A percentile compares a stretch with the other conserved stretches of the same genome.
Evolutionary conservation across 495 filamentous ascomycete genomes (phyloP).

Genomic region (Aspergillus funiculosus): DNA sequence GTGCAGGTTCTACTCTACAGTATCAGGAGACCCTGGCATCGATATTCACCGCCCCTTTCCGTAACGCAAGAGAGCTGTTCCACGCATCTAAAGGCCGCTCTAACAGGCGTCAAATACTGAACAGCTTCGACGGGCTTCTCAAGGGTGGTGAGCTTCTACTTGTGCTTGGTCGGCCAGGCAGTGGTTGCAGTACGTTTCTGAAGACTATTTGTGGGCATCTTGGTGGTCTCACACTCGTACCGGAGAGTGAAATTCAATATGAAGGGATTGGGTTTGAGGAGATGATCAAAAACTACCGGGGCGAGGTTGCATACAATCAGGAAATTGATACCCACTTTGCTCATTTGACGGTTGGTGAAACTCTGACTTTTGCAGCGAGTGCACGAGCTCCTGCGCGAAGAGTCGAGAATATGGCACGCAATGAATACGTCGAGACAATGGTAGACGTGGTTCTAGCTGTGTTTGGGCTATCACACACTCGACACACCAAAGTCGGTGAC

Average conservation of each 20-base stretch:
- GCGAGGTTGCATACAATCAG: slow-evolving; percentile 57
- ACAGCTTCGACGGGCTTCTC: slow-evolving; percentile 32
- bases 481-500: slow-evolving; percentile 42
- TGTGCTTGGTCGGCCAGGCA: slow-evolving; percentile 40
- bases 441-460: slow-evolving; percentile 54
- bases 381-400: slow-evolving; percentile 1
- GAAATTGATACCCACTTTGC: slow-evolving; percentile 47
- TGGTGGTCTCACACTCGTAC: slow-evolving; percentile 31
- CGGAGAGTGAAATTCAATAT: slow-evolving; percentile 39
- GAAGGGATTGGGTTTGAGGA: slow-evolving; percentile 41
- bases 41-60: slow-evolving; percentile 39
- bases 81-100: slow-evolving; percentile 21
- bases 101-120: slow-evolving; percentile 26
- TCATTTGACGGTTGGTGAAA: slow-evolving; percentile 3
- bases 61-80: slow-evolving; percentile 20
- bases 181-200: slow-evolving; percentile 35
- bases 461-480: slow-evolving; percentile 50
- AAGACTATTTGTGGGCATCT: slow-evolving; percentile 34
- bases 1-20: slow-evolving; percentile 43
- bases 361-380: neutral
- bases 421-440: slow-evolving; percentile 35
- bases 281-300: slow-evolving; percentile 52
- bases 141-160: slow-evolving; percentile 34
- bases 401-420: neutral
- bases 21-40: slow-evolving; percentile 45